phyloP scores from a whole-genome alignment of 164 flowering plant genomes.

The Stephania japonica region DNA sequence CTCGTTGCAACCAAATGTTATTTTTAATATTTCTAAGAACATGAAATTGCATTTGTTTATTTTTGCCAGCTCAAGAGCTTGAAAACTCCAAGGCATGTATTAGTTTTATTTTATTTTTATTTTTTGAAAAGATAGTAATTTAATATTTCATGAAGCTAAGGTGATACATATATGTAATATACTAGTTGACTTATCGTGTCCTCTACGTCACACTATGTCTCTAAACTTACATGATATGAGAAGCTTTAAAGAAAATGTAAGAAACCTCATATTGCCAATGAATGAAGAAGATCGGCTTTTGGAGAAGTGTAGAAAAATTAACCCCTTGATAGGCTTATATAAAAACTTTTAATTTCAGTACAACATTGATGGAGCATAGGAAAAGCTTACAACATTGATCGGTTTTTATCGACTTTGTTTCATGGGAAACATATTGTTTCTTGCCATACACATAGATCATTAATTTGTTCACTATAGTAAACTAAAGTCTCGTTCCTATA shows the following conservation, averaged over 20 bases:
- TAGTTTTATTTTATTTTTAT: too few relatives aligned
- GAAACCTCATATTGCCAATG: neutral
- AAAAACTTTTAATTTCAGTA: neutral
- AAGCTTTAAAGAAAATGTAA: neutral
- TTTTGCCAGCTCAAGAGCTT: neutral
- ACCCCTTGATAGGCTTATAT: neutral
- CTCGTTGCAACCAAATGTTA: too few relatives aligned
- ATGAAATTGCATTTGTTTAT: neutral
- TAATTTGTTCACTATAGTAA: too few relatives aligned
- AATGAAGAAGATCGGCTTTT: neutral
- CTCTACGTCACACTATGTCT: neutral
- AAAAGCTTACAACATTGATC: too few relatives aligned
- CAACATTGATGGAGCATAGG: too few relatives aligned
- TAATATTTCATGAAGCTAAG: neutral
- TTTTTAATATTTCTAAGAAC: too few relatives aligned
- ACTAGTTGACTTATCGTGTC: too few relatives aligned
- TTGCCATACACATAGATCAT: too few relatives aligned
- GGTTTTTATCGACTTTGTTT: too few relatives aligned
- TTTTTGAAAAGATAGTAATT: too few relatives aligned
- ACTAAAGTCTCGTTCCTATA: too few relatives aligned
- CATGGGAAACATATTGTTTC: too few relatives aligned
- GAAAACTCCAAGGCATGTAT: neutral
- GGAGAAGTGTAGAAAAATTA: neutral
- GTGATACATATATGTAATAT: neutral
- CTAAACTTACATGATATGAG: neutral